These are phyloP conservation scores for Strobilomyces confusus DNA, from an alignment of 768 basidiomycete genomes.

Conservation along the genomic window DNA sequence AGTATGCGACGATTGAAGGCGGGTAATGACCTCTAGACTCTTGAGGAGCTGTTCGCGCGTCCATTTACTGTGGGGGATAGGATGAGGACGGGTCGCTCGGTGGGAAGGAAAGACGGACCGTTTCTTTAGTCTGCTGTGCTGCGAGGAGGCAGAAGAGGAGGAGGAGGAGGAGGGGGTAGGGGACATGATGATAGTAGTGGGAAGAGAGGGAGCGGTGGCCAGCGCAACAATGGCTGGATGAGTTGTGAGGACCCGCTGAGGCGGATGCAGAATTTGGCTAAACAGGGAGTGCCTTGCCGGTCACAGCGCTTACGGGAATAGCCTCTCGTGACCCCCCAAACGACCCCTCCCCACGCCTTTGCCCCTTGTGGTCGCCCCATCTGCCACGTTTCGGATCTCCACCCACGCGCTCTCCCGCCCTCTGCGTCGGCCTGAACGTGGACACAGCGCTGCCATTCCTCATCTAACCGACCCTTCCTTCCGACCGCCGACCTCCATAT, in stretches of 20 bases:
- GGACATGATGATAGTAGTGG: conserved; percentile 37
- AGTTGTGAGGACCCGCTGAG: conserved; percentile 30
- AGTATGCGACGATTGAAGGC: conserved; percentile 2
- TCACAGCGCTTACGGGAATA: conserved; percentile 33
- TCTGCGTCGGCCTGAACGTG: too few species aligned
- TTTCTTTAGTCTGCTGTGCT: conserved; percentile 30
- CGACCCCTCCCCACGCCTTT: not conserved
- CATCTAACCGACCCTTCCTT: too few species aligned
- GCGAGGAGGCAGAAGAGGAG: conserved; percentile 16
- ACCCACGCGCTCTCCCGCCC: too few species aligned
- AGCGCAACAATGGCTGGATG: conserved; percentile 41
- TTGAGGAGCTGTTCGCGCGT: conserved; percentile 38
- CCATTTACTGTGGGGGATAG: conserved; percentile 29
- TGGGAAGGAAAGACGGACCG: not conserved
- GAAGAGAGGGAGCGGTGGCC: conserved; percentile 37
- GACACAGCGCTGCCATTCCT: too few species aligned
- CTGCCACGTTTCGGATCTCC: conserved; percentile 19
- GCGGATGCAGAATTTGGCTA: conserved; percentile 34
- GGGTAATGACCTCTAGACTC: conserved; percentile 35
- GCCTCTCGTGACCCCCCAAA: not conserved
- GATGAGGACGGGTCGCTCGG: conserved; percentile 21
- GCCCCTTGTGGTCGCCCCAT: conserved; percentile 10
- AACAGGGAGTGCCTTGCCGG: conserved; percentile 35
- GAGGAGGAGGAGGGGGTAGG: conserved; percentile 22
- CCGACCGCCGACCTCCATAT: too few species aligned